phyloP scores from a whole-genome alignment of 208 protist species.

The Trypanosoma platydactyli region DNA sequence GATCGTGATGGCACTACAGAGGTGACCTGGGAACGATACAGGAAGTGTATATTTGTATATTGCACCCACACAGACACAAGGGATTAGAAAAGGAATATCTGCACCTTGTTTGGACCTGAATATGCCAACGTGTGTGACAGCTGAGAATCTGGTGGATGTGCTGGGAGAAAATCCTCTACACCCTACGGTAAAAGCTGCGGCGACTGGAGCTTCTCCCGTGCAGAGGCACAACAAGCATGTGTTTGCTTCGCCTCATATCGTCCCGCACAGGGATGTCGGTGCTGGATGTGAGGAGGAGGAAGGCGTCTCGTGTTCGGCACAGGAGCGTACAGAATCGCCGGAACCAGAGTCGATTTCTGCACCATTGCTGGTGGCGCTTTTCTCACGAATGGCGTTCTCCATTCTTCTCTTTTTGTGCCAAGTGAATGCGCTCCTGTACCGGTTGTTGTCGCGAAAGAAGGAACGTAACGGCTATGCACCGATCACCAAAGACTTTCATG shows the following conservation, averaged over 20 bases:
- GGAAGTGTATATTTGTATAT: too few relatives aligned
- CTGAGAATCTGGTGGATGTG: slow-evolving; percentile 13
- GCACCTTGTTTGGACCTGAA: not conserved
- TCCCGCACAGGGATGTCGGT: not conserved
- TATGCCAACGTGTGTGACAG: slow-evolving; percentile 23
- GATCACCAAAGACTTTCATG: slow-evolving; percentile 94
- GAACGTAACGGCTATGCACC: slow-evolving; percentile 90
- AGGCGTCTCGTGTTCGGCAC: slow-evolving; percentile 3
- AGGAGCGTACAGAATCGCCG: not conserved
- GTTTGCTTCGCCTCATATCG: not conserved
- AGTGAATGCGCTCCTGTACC: slow-evolving; percentile 53
- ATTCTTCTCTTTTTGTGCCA: slow-evolving; percentile 55
- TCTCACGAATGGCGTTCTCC: slow-evolving; percentile 61
- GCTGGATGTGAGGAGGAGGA: not conserved
- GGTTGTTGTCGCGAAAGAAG: slow-evolving; percentile 35
- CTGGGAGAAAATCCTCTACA: not conserved
- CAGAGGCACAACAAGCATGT: slow-evolving; percentile 12
- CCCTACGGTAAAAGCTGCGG: not conserved
- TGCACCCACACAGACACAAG: not conserved
- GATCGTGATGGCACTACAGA: too few relatives aligned
- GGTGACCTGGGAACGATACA: too few relatives aligned
- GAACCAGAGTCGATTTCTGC: not conserved
- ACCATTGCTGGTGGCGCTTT: slow-evolving; percentile 34
- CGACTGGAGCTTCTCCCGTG: not conserved
- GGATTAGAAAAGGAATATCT: slow-evolving; percentile 1